phyloP scores from a whole-genome alignment of 306 rosid species.

The Potentilla sterilis region DNA sequence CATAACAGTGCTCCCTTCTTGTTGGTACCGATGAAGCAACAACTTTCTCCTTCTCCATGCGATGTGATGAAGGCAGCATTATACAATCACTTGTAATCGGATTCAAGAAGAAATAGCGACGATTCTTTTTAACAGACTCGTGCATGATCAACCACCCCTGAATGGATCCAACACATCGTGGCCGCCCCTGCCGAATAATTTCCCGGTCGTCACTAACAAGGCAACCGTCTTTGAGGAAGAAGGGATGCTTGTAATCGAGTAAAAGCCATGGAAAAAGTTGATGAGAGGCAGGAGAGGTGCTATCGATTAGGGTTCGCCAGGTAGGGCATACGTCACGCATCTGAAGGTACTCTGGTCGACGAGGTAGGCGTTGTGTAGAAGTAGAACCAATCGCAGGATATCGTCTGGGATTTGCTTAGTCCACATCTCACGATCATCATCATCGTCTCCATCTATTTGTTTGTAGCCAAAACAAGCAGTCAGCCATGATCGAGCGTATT shows the following conservation, averaged over 20 bases:
- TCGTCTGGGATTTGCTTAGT: not conserved
- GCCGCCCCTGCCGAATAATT: not conserved
- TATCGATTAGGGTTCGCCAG: not conserved
- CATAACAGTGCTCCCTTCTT: not conserved
- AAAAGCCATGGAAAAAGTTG: not conserved
- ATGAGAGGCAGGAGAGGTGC: not conserved
- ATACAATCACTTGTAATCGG: not conserved
- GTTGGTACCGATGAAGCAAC: not conserved
- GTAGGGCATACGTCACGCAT: not conserved
- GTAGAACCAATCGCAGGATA: not conserved
- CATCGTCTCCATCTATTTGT: not conserved
- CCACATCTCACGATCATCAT: not conserved
- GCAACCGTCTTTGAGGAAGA: not conserved
- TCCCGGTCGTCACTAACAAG: not conserved
- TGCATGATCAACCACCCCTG: slow-evolving; percentile 10
- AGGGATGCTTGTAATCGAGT: not conserved
- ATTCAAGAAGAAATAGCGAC: not conserved
- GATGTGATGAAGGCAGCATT: not conserved
- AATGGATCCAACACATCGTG: not conserved
- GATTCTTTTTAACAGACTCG: not conserved
- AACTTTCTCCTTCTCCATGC: not conserved
- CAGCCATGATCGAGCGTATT: not conserved
- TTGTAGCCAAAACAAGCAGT: not conserved
- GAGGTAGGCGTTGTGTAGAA: too few species aligned
- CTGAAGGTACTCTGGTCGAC: not conserved